Evolutionary conservation across 345 rosid species (phyloP).

Genomic region (Camelina sativa): DNA sequence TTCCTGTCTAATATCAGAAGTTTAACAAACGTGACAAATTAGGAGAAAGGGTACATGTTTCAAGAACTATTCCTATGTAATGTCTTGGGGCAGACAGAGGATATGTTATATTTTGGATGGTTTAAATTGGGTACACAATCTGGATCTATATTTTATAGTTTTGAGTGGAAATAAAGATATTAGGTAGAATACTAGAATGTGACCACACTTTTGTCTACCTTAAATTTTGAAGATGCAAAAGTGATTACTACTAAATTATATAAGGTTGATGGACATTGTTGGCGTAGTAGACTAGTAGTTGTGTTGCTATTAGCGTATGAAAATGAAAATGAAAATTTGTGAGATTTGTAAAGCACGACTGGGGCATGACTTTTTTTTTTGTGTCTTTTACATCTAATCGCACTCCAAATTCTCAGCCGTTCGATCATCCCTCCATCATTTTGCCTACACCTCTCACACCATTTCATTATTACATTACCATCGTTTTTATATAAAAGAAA

Average conservation of each 20-base stretch:
- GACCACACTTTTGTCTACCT: not conserved
- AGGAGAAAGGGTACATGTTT: not conserved
- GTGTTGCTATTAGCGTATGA: slow-evolving; percentile 28
- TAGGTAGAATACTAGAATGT: not conserved
- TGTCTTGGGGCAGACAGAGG: not conserved
- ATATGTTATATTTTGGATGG: not conserved
- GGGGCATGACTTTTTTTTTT: slow-evolving; percentile 32
- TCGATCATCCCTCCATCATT: slow-evolving; percentile 24
- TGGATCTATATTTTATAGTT: not conserved
- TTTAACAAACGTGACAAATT: not conserved
- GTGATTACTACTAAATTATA: not conserved
- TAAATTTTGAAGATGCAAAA: not conserved
- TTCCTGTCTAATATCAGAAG: not conserved
- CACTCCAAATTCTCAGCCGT: slow-evolving; percentile 28
- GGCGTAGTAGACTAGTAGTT: not conserved
- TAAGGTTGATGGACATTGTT: not conserved
- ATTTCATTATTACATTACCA: slow-evolving; percentile 35
- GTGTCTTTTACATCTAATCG: slow-evolving; percentile 12
- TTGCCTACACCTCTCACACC: slow-evolving; percentile 21
- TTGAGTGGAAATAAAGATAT: not conserved
- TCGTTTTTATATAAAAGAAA: not conserved
- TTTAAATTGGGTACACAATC: not conserved
- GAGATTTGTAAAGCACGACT: slow-evolving; percentile 39
- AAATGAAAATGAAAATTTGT: slow-evolving; percentile 18
- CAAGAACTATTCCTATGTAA: not conserved